phyloP scores from a whole-genome alignment of 768 basidiomycete species.

The Panellus pusillus region DNA sequence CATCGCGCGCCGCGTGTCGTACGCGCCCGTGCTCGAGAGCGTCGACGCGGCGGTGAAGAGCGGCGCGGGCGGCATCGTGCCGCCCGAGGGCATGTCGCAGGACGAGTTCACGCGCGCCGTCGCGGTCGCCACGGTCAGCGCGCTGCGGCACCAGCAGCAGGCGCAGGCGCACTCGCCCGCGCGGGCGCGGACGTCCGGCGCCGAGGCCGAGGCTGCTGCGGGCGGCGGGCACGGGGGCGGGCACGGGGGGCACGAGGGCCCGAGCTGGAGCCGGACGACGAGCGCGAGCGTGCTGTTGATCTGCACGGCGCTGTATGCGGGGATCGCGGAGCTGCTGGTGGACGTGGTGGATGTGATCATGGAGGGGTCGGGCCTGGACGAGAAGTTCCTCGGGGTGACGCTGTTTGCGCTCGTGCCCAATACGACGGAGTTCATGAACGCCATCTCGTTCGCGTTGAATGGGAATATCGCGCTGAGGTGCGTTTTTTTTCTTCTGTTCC shows the following conservation, averaged over 20 bases:
- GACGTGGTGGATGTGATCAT: constrained; percentile 95
- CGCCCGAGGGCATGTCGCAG: constrained; percentile 69
- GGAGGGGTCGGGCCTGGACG: constrained; percentile 87
- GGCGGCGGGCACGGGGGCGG: constrained; percentile 48
- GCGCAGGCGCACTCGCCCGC: constrained; percentile 44
- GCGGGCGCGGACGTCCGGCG: constrained; percentile 43
- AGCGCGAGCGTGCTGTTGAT: constrained; percentile 87
- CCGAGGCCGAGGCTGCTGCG: constrained; percentile 26
- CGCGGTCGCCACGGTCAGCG: constrained; percentile 91
- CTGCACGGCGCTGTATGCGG: constrained; percentile 91
- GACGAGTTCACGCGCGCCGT: constrained; percentile 95
- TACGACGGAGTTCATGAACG: constrained; percentile 99
- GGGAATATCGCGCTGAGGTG: constrained; percentile 96
- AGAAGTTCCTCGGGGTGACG: constrained; percentile 96
- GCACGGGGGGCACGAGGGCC: constrained; percentile 89
- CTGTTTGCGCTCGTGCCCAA: constrained; percentile 98
- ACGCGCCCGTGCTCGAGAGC: constrained; percentile 74
- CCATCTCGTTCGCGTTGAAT: constrained; percentile 95
- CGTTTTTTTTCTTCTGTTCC: constrained; percentile 20
- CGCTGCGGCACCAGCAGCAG: constrained; percentile 79
- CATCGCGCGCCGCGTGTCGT: constrained; percentile 53
- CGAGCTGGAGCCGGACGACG: constrained; percentile 89
- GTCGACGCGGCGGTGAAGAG: constrained; percentile 78
- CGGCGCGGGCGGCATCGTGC: constrained; percentile 44
- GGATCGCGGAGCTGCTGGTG: constrained; percentile 96